Evolutionary conservation across 2,329 filamentous ascomycete genomes (phyloP), one percentile per base, ranked within the genome.

Genomic region (Taxawa tesnikishii): DNA sequence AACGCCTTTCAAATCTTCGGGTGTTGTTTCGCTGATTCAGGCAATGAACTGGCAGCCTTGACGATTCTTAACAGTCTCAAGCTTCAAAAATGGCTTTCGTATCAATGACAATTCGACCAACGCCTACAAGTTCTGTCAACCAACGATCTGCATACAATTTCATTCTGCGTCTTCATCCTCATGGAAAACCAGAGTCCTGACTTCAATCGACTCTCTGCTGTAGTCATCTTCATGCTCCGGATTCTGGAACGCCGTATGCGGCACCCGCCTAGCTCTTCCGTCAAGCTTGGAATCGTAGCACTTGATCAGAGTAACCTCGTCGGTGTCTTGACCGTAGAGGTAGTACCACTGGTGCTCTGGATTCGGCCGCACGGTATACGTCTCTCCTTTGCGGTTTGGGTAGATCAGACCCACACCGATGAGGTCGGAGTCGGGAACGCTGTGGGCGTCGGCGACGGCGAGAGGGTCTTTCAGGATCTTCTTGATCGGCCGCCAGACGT

Each of bases 271-370:
- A 5, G 68, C 66, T 15, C 65, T 50, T 0, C 67, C 68, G 46
- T 73, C 68, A 15, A 55, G 55, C 57, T 71, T 68, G 15, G 58
- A 68, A 48, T 77, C 73, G 44, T 68, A 76, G 43, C 69, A 74
- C 49, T 76, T 77, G 51, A 77, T 71, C 26, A 77, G 43, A 3
- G 70, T 56, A 3, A 70, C 65, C 53, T 77, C 62, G 3, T 66
- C 56, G 4, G 60, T 62, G 14, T 61, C 68, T 72, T 78, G 76
- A 44, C 75, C 73, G 49, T 73, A 73, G 42, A 68, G 56, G 44
- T 76, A 78, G 44, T 67, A 76, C 43, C 73, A 74, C 38, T 59
- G 57, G 47, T 78, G 73, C 7, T 47, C 49, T 3, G 67, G 62
- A 41, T 57, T 75, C 2, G 70, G 62, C 27, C 60, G 54, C 0